Conservation (phyloP, 306 rosid species). For the Sicyos edulis region DNA sequence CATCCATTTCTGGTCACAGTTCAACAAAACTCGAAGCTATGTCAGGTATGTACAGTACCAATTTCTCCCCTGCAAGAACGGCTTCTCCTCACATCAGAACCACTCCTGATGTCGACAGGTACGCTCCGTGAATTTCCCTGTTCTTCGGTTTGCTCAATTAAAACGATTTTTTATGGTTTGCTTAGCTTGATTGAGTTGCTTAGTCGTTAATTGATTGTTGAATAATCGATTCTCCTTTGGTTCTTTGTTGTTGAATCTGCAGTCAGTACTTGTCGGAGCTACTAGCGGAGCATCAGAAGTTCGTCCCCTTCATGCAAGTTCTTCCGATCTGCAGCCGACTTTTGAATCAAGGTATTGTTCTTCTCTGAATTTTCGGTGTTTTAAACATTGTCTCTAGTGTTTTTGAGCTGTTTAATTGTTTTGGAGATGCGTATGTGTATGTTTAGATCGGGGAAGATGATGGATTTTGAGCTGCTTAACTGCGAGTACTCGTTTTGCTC, state of each 20-base stretch:
- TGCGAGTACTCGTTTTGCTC: neutral
- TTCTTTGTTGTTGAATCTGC: slow-evolving; percentile 25
- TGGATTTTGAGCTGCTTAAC: neutral
- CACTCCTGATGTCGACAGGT: slow-evolving; percentile 83
- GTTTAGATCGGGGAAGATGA: slow-evolving; percentile 8
- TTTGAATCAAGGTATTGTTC: slow-evolving; percentile 71
- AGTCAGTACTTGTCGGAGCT: slow-evolving; percentile 92
- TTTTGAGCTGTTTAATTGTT: neutral
- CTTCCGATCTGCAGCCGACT: slow-evolving; percentile 88
- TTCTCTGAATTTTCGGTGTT: slow-evolving; percentile 6
- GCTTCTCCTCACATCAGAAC: slow-evolving; percentile 94
- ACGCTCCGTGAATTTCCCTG: neutral
- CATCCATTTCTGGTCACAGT: neutral
- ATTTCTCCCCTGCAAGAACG: slow-evolving; percentile 95
- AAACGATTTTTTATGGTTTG: neutral
- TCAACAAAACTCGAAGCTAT: slow-evolving; percentile 31
- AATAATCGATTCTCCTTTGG: slow-evolving; percentile 24
- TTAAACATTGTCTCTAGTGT: neutral
- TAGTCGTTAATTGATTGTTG: slow-evolving; percentile 8
- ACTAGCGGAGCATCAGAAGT: slow-evolving; percentile 87
- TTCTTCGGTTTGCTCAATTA: neutral
- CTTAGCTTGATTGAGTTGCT: neutral
- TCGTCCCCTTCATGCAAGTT: slow-evolving; percentile 83
- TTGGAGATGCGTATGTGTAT: neutral
- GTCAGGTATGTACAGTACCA: slow-evolving; percentile 91